Percentiles rank a stretch among this genome's conserved stretches.
phyloP scores from a whole-genome alignment of 2,329 filamentous ascomycete species.

The Dichotomopilus funicola region DNA sequence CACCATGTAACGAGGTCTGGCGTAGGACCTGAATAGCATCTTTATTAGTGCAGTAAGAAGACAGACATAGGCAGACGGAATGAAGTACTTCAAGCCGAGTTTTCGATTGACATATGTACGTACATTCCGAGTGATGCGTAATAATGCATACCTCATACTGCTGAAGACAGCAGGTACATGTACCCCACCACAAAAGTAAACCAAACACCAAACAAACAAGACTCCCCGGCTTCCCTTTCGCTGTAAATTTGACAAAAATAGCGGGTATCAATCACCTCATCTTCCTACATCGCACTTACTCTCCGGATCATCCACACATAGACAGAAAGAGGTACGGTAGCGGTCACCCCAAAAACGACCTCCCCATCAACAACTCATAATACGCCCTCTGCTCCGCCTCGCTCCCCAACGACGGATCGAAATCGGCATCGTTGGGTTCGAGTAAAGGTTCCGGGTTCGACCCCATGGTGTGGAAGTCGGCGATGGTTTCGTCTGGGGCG shows the following conservation, averaged over 20 bases:
- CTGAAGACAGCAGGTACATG: too few species aligned
- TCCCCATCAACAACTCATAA: constrained; percentile 34
- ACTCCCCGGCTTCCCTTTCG: background rate
- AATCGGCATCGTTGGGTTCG: constrained; percentile 20
- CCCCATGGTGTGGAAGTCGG: constrained; percentile 33
- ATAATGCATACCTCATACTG: too few species aligned
- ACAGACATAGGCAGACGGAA: too few species aligned
- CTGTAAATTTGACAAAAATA: background rate
- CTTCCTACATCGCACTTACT: background rate
- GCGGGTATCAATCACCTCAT: constrained; percentile 9
- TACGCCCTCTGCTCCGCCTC: constrained; percentile 34
- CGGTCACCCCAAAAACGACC: constrained; percentile 20
- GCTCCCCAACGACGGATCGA: constrained; percentile 26
- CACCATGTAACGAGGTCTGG: too few species aligned
- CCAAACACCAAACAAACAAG: background rate
- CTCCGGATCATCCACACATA: background rate
- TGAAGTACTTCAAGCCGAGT: too few species aligned
- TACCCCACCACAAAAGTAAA: background rate
- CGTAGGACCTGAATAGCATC: too few species aligned
- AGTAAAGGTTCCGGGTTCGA: constrained; percentile 31
- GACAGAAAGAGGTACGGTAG: too few species aligned
- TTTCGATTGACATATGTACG: too few species aligned
- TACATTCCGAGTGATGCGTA: too few species aligned
- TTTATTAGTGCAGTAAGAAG: too few species aligned
- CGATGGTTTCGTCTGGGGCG: constrained; percentile 32